phyloP scores from a whole-genome alignment of 306 rosid genomes.

The Glycine latifolia region DNA sequence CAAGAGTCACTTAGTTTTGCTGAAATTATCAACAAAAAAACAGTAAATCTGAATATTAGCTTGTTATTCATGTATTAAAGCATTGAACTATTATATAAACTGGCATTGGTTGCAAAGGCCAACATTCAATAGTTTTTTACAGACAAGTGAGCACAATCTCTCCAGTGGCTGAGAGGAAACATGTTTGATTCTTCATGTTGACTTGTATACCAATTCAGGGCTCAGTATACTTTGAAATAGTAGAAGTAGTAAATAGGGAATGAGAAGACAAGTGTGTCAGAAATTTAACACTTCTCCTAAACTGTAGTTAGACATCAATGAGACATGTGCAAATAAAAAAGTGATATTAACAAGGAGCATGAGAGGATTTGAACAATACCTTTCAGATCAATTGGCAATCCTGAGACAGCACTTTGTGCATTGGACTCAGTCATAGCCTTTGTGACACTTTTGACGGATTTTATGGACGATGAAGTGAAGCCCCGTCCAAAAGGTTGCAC shows the following conservation, averaged over 20 bases:
- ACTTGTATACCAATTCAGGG: background rate
- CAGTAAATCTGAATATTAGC: background rate
- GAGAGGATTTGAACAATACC: slow-evolving; percentile 54
- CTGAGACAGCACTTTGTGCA: slow-evolving; percentile 62
- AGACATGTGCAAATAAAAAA: slow-evolving; percentile 20
- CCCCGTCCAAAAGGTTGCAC: slow-evolving; percentile 56
- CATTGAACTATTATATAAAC: slow-evolving; percentile 9
- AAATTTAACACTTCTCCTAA: slow-evolving; percentile 3
- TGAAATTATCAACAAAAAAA: slow-evolving; percentile 30
- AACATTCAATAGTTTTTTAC: slow-evolving; percentile 35
- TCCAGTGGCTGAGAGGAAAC: background rate
- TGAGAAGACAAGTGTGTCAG: background rate
- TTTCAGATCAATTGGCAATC: slow-evolving; percentile 81
- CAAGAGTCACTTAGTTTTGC: slow-evolving; percentile 2
- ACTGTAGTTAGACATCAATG: slow-evolving; percentile 29
- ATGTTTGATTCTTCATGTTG: background rate
- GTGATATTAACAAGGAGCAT: background rate
- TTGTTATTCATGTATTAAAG: background rate
- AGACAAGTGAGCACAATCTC: slow-evolving; percentile 18
- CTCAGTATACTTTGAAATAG: background rate
- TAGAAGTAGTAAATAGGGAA: background rate
- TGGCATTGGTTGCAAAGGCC: background rate
- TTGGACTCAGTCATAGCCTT: slow-evolving; percentile 75
- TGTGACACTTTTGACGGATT: slow-evolving; percentile 53
- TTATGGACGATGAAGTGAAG: slow-evolving; percentile 63